Evolutionary conservation across 768 basidiomycete genomes (phyloP).

Genomic region (Trametes coccinea): DNA sequence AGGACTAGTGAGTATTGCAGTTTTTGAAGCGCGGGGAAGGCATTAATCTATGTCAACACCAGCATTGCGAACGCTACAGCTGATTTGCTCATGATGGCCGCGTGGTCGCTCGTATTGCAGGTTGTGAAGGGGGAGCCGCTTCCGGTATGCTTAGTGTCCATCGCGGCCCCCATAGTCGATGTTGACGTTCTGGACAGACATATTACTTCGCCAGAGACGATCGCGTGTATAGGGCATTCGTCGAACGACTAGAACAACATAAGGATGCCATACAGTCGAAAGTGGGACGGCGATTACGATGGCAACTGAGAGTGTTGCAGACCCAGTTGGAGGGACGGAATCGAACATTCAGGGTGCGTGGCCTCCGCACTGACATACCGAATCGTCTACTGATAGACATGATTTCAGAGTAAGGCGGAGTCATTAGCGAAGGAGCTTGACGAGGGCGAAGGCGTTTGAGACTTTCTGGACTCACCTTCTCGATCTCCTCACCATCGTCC

Average conservation of each 20-base stretch:
- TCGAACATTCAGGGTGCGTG: constrained; percentile 63
- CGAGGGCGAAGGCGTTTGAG: constrained; percentile 52
- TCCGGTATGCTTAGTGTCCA: constrained; percentile 52
- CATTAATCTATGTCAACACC: background rate
- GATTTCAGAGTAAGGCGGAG: constrained; percentile 60
- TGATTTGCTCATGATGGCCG: constrained; percentile 79
- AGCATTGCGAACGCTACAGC: constrained; percentile 89
- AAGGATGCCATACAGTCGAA: constrained; percentile 45
- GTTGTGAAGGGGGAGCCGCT: constrained; percentile 62
- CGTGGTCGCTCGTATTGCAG: constrained; percentile 70
- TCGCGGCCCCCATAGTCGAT: background rate
- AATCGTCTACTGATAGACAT: background rate
- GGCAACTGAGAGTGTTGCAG: constrained; percentile 67
- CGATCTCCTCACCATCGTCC: background rate
- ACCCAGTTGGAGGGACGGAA: constrained; percentile 66
- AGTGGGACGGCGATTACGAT: constrained; percentile 59
- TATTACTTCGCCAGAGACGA: constrained; percentile 95
- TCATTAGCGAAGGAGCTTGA: constrained; percentile 63
- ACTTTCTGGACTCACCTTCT: background rate
- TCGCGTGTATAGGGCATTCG: constrained; percentile 74
- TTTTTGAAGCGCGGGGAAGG: background rate
- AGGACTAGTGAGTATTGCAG: constrained; percentile 76
- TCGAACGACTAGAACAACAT: constrained; percentile 41
- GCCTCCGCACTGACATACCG: background rate
- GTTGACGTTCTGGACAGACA: constrained; percentile 45